phyloP scores from a whole-genome alignment of 2,329 filamentous ascomycete genomes.

The Eurotiales sp. region DNA sequence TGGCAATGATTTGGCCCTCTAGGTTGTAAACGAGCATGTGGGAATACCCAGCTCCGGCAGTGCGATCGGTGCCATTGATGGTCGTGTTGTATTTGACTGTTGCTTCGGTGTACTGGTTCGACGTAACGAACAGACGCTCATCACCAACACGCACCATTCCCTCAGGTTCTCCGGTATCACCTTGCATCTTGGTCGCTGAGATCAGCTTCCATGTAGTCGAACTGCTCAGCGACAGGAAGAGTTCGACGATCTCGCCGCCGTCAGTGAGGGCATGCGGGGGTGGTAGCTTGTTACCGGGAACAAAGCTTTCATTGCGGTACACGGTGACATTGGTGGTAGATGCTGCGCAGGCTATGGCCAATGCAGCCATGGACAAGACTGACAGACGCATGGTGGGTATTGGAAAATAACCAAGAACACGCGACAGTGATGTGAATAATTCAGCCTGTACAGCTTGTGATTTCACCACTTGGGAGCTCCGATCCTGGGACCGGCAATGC shows the following conservation, averaged over 20 bases:
- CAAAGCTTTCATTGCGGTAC: slow-evolving; percentile 21
- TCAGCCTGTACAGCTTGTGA: neutral
- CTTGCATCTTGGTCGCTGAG: slow-evolving; percentile 41
- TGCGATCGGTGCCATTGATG: slow-evolving; percentile 61
- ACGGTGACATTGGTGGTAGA: slow-evolving; percentile 18
- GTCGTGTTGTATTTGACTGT: slow-evolving; percentile 48
- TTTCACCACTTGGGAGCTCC: too few relatives aligned
- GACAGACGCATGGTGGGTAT: slow-evolving; percentile 17
- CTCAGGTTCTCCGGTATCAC: slow-evolving; percentile 49
- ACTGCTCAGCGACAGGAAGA: slow-evolving; percentile 44
- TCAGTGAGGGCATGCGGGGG: slow-evolving; percentile 21
- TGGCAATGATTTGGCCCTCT: slow-evolving; percentile 40
- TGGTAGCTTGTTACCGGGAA: slow-evolving; percentile 21
- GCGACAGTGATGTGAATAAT: neutral
- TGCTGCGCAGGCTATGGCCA: slow-evolving; percentile 10
- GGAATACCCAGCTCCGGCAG: slow-evolving; percentile 42
- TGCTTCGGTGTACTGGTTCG: slow-evolving; percentile 42
- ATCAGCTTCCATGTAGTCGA: slow-evolving; percentile 44
- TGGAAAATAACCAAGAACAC: neutral
- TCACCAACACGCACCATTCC: slow-evolving; percentile 44
- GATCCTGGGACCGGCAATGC: too few relatives aligned
- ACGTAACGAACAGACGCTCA: slow-evolving; percentile 45
- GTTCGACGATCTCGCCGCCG: slow-evolving; percentile 30
- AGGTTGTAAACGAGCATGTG: slow-evolving; percentile 47
- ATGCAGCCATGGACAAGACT: slow-evolving; percentile 8